Conservation (phyloP, 2,329 filamentous ascomycete species). For the Allantophomopsis cytisporea region DNA sequence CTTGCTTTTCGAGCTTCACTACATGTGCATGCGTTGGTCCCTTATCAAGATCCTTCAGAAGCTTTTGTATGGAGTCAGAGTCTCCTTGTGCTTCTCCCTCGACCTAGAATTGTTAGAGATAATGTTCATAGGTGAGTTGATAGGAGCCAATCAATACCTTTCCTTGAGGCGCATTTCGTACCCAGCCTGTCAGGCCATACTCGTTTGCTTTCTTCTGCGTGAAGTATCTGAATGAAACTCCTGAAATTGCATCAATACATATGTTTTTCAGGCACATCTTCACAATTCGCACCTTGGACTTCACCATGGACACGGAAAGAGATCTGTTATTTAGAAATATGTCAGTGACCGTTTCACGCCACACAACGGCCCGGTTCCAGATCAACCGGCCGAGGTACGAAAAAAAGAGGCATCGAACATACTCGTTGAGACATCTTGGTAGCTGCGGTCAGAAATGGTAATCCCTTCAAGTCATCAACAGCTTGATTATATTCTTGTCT, state of each 20-base stretch:
- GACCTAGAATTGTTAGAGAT: conserved; percentile 41
- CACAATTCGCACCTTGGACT: conserved; percentile 46
- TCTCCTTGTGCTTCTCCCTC: conserved; percentile 79
- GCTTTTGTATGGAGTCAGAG: conserved; percentile 46
- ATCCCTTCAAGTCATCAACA: neutral
- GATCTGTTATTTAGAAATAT: conserved; percentile 23
- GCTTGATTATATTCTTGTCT: neutral
- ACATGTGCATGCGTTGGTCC: conserved; percentile 66
- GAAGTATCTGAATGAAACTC: conserved; percentile 23
- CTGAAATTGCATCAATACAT: neutral
- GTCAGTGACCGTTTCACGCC: too few relatives aligned
- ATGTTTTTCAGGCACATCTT: neutral
- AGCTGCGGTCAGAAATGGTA: neutral
- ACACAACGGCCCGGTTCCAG: too few relatives aligned
- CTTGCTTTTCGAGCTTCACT: conserved; percentile 56
- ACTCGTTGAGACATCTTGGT: conserved; percentile 22
- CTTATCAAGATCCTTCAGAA: conserved; percentile 61
- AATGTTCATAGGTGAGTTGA: neutral
- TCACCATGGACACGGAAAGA: conserved; percentile 53
- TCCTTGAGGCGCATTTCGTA: conserved; percentile 33
- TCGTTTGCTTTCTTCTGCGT: conserved; percentile 35
- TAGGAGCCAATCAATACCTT: neutral
- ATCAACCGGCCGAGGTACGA: too few relatives aligned
- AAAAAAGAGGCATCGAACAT: conserved; percentile 2
- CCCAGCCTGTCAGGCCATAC: conserved; percentile 44